Base-by-base conservation (phyloP, 1,284 basidiomycete genomes). In the Chondrostereum purpureum region DNA sequence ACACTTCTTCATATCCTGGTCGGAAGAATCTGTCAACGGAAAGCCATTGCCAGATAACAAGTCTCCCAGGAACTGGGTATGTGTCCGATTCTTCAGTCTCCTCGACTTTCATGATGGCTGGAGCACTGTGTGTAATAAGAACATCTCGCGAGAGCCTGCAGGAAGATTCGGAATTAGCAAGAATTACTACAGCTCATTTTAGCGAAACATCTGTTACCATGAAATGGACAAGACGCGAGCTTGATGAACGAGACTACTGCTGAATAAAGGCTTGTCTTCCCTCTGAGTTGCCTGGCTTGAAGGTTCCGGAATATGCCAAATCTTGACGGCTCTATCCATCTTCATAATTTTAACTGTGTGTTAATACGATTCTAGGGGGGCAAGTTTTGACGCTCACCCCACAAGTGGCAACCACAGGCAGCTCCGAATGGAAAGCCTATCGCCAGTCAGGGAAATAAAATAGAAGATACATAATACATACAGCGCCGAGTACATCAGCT, bases 191-290 rank as follows among this genome's bases (percentile, higher is more conserved):
- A n/a, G n/a, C n/a, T n/a, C n/a, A n/a, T n/a, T n/a, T n/a, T n/a
- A n/a, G n/a, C n/a, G n/a, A n/a, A 14, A 43, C 24, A 16, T 21
- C 43, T 44, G 62, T 18, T 50, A 81, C 85, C 85, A 88, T 27
- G 67, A 59, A 1, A 88, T 65, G 2, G 80, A 82, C 14, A 80
- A 56, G 1, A 85, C 73, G 11, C 78, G 69, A n/a, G 81, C 75
- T 52, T 74, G 76, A 52, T 87, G 84, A 10, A 88, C 69, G 19
- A 68, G 63, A 17, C 75, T 68, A 39, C 73, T 82, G 52, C 77
- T 82, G 55, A 87, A 88, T 1, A 88, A 56, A 0, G 85, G 84
- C 50, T 86, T 88, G 50, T 88, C 84, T 58, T 83, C 80, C 34
- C 81, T 69, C 20, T 66, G 14, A 84, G 63, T 5, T 57, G 60